Conservation (phyloP, 768 basidiomycete genomes). For the Coprinellus micaceus region DNA sequence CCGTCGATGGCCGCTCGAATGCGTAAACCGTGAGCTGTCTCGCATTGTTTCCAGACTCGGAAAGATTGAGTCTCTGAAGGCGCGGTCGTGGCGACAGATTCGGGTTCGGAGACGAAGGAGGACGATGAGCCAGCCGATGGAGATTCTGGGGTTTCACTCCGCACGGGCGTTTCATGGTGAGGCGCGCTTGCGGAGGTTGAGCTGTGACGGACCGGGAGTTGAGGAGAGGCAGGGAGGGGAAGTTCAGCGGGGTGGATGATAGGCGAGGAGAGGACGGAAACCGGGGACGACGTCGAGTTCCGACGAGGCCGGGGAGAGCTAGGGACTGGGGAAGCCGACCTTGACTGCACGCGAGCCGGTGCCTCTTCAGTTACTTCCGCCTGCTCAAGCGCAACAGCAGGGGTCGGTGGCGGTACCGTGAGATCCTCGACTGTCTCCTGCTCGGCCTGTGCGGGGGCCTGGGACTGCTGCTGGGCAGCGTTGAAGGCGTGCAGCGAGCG, state of each 20-base stretch:
- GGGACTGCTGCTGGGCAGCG: slow-evolving; percentile 13
- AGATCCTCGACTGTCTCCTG: not conserved
- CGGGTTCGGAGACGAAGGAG: not conserved
- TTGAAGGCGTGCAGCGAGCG: slow-evolving; percentile 59
- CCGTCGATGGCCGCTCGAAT: no score
- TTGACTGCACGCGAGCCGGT: not conserved
- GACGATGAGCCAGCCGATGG: not conserved
- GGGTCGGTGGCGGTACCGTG: not conserved
- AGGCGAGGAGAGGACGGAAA: slow-evolving; percentile 1
- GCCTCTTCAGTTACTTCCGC: not conserved
- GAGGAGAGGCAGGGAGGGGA: slow-evolving; percentile 2
- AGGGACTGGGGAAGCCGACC: not conserved
- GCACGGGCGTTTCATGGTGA: not conserved
- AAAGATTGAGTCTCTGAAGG: no score
- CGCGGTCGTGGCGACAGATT: no score
- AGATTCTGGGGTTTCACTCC: not conserved
- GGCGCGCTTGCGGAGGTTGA: slow-evolving; percentile 9
- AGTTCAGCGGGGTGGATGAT: not conserved
- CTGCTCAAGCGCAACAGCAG: not conserved
- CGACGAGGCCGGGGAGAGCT: slow-evolving; percentile 10
- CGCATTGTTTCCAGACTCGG: no score
- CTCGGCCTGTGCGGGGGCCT: not conserved
- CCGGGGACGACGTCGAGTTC: slow-evolving; percentile 12
- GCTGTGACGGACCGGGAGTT: not conserved
- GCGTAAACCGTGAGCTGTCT: no score